A percentile compares a stretch with the other conserved stretches of the same genome.
Evolutionary conservation across 495 filamentous ascomycete species (phyloP).

Genomic region (Xylaria venustula): DNA sequence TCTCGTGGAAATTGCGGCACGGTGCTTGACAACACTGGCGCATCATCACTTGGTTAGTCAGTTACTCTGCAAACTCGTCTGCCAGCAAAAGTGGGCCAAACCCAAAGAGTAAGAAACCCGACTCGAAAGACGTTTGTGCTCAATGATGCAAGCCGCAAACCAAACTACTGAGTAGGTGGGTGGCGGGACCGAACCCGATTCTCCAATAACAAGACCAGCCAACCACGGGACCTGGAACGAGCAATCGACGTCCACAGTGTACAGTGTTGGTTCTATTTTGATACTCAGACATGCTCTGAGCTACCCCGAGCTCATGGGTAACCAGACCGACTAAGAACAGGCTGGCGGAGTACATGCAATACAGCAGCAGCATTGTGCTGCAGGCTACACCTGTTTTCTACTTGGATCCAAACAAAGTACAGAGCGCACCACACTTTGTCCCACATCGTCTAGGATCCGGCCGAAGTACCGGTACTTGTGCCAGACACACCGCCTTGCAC

Average conservation of each 20-base stretch:
- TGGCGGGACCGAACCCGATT: constrained; percentile 19
- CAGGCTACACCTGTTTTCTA: neutral
- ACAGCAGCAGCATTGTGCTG: neutral
- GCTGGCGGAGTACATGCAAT: neutral
- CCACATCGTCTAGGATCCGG: neutral
- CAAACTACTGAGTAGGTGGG: too few relatives aligned
- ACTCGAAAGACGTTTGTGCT: constrained; percentile 4
- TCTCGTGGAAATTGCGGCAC: too few relatives aligned
- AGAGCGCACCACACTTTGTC: neutral
- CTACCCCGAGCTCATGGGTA: neutral
- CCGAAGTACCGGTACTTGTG: constrained; percentile 7
- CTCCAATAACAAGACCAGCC: constrained; percentile 19
- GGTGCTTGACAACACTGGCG: too few relatives aligned
- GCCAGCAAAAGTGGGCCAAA: too few relatives aligned
- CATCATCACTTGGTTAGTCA: too few relatives aligned
- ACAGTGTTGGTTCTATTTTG: constrained; percentile 19
- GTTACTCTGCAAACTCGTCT: too few relatives aligned
- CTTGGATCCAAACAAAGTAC: neutral
- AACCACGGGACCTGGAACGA: constrained; percentile 20
- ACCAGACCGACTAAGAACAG: neutral
- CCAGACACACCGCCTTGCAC: constrained; percentile 9
- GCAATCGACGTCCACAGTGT: constrained; percentile 21
- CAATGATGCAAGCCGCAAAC: constrained; percentile 29
- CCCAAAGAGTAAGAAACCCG: neutral
- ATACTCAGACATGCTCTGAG: neutral